Percentiles rank a stretch among this genome's conserved stretches.
Conservation (phyloP, 2,329 filamentous ascomycete genomes). For the Bimuria novae-zelandiae region DNA sequence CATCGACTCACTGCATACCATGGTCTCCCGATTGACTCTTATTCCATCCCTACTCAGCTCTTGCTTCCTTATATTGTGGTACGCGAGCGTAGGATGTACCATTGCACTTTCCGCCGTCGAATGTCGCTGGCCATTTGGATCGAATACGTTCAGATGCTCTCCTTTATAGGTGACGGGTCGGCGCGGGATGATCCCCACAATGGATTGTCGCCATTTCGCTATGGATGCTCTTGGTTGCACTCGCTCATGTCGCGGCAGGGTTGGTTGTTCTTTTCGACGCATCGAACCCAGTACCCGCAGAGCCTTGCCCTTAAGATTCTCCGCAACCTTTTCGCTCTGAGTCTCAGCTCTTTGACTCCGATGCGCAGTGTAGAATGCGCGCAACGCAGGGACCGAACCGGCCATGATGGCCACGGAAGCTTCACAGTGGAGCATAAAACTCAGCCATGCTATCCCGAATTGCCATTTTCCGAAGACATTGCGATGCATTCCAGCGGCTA, state of each 20-base stretch:
- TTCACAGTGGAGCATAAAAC: constrained; percentile 20
- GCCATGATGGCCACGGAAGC: constrained; percentile 18
- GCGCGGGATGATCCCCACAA: constrained; percentile 7
- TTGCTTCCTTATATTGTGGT: constrained; percentile 11
- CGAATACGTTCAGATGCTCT: neutral
- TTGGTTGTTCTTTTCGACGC: neutral
- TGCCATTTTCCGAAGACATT: constrained; percentile 10
- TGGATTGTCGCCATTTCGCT: constrained; percentile 7
- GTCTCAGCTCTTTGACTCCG: neutral
- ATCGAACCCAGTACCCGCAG: neutral
- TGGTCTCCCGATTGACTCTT: constrained; percentile 12
- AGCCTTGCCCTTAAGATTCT: neutral
- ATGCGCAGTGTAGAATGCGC: constrained; percentile 12
- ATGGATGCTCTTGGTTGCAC: constrained; percentile 4
- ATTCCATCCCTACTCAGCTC: constrained; percentile 7
- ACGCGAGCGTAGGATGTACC: constrained; percentile 8
- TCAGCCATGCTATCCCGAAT: constrained; percentile 13
- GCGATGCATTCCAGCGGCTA: constrained; percentile 13
- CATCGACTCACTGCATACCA: constrained; percentile 7
- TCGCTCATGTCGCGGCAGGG: neutral
- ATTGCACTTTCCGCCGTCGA: constrained; percentile 9
- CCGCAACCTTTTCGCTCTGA: neutral
- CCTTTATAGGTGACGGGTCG: neutral
- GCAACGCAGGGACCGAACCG: constrained; percentile 16
- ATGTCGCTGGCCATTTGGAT: neutral